Evolutionary conservation across 495 filamentous ascomycete species (phyloP).

Genomic region (Daldinia bambusicola): DNA sequence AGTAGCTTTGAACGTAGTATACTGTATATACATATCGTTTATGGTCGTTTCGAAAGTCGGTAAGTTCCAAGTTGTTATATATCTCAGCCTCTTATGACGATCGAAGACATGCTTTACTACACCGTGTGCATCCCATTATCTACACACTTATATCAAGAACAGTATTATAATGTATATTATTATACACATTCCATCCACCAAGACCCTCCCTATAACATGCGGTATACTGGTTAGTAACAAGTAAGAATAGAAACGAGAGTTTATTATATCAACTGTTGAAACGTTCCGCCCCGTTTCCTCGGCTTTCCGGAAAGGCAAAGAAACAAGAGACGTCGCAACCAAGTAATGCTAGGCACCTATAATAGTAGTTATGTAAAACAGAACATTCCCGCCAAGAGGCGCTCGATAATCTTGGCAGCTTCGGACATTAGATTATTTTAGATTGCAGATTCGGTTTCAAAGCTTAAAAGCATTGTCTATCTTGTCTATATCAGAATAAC

Average conservation of each 20-base stretch:
- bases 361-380: too few relatives aligned
- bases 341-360: too few relatives aligned
- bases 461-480: constrained; percentile 2
- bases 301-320: constrained; percentile 12
- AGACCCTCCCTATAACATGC: too few relatives aligned
- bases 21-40: background rate
- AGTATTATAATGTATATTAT: too few relatives aligned
- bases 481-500: background rate
- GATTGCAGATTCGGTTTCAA: constrained; percentile 25
- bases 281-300: constrained; percentile 26
- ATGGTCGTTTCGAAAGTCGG: background rate
- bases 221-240: constrained; percentile 14
- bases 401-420: constrained; percentile 18
- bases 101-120: constrained; percentile 1
- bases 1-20: background rate
- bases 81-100: constrained; percentile 27
- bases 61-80: background rate
- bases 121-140: background rate
- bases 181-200: too few relatives aligned
- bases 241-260: constrained; percentile 2
- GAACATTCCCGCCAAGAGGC: constrained; percentile 25
- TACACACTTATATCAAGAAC: background rate
- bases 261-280: constrained; percentile 27
- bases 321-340: constrained; percentile 4
- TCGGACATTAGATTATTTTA: constrained; percentile 7